Evolutionary conservation across 805 yeast species (phyloP).

Genomic region (Blastobotrys mokoenaii): DNA sequence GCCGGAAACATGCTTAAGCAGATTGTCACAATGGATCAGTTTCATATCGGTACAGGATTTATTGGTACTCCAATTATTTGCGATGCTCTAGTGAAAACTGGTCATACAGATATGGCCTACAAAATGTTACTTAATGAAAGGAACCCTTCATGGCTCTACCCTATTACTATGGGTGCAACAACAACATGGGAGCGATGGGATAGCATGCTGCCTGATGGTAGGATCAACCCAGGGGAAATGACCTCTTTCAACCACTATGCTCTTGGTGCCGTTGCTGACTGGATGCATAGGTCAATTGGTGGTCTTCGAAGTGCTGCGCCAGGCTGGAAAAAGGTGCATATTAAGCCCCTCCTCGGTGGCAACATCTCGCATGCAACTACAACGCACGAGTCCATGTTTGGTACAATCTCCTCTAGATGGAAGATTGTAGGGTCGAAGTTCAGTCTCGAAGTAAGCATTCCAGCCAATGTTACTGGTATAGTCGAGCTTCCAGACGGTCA

Average conservation of each 20-base stretch:
- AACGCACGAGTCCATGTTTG: constrained; percentile 4
- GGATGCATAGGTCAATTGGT: constrained; percentile 18
- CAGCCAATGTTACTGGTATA: constrained; percentile 2
- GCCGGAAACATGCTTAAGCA: constrained; percentile 17
- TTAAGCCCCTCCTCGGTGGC: constrained; percentile 12
- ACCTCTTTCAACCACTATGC: constrained; percentile 27
- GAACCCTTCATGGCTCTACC: constrained; percentile 25
- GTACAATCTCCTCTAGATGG: constrained; percentile 4
- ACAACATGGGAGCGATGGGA: constrained; percentile 28
- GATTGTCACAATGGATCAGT: neutral
- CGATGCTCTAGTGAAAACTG: constrained; percentile 18
- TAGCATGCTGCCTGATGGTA: constrained; percentile 24
- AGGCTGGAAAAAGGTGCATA: constrained; percentile 16
- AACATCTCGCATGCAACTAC: constrained; percentile 3
- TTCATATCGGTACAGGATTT: constrained; percentile 23
- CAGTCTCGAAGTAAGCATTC: constrained; percentile 1
- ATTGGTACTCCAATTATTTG: constrained; percentile 25
- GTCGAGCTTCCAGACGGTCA: constrained; percentile 6
- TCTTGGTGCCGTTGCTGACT: constrained; percentile 19
- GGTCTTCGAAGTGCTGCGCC: constrained; percentile 14
- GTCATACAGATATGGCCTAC: constrained; percentile 20
- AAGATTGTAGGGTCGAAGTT: neutral
- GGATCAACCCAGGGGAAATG: constrained; percentile 24
- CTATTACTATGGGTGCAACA: constrained; percentile 26
- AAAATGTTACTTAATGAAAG: constrained; percentile 18